Evolutionary conservation across 192 early-diverging fungal species (phyloP).

Genomic region (Gigaspora rosea): DNA sequence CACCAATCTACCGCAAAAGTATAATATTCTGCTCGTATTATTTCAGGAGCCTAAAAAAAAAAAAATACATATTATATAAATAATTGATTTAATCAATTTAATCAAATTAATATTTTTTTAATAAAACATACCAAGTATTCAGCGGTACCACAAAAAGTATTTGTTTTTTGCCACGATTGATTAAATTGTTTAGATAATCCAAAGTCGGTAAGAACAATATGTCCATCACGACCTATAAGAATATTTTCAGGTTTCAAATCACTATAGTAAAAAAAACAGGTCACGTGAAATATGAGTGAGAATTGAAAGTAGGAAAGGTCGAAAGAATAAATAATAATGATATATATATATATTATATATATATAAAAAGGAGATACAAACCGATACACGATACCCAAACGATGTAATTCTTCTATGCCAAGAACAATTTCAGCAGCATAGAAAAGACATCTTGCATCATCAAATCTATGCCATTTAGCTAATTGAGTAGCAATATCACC

Average conservation of each 20-base stretch:
- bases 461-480: conserved; percentile 53
- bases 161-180: conserved; percentile 46
- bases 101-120: too few species aligned
- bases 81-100: too few species aligned
- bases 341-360: too few species aligned
- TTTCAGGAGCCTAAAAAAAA: conserved; percentile 73
- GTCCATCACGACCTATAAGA: conserved; percentile 74
- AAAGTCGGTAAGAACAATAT: conserved; percentile 91
- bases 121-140: conserved; percentile 78
- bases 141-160: conserved; percentile 77
- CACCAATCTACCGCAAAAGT: conserved; percentile 87
- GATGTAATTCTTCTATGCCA: conserved; percentile 87
- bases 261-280: conserved; percentile 37
- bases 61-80: background rate
- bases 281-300: background rate
- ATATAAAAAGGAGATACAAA: conserved; percentile 1
- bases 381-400: conserved; percentile 84
- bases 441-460: conserved; percentile 75
- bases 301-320: too few species aligned
- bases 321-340: too few species aligned
- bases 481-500: conserved; percentile 93
- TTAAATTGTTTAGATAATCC: conserved; percentile 82
- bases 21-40: conserved; percentile 60
- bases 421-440: conserved; percentile 89
- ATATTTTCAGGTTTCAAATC: conserved; percentile 82